Conservation (phyloP, 2,329 filamentous ascomycete genomes). For the Sporothrix variecibatus region DNA sequence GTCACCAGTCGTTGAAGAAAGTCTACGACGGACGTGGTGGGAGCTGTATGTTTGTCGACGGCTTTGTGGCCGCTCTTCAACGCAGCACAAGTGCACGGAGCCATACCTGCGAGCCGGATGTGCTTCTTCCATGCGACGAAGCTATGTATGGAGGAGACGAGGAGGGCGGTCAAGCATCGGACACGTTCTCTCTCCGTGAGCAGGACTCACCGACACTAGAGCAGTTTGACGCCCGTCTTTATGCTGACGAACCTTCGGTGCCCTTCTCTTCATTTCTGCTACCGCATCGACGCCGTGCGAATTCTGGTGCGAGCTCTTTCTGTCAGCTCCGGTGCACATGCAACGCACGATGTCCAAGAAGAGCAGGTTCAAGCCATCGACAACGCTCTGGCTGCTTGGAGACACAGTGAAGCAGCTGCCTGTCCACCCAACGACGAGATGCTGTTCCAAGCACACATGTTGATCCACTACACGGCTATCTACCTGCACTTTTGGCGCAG, state of each 20-base stretch:
- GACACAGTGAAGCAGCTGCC: background rate
- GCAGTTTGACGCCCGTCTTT: background rate
- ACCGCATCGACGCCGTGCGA: conserved; percentile 3
- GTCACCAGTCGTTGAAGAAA: background rate
- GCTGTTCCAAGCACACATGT: conserved; percentile 10
- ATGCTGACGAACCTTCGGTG: background rate
- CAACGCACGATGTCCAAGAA: conserved; percentile 7
- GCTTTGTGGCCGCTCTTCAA: background rate
- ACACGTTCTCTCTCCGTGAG: background rate
- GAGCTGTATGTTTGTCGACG: conserved; percentile 8
- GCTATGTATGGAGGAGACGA: background rate
- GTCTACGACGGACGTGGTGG: conserved; percentile 4
- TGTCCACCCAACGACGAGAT: conserved; percentile 8
- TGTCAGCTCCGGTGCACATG: background rate
- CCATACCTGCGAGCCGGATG: background rate
- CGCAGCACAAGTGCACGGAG: background rate
- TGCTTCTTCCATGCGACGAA: background rate
- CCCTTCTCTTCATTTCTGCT: background rate
- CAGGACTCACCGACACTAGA: background rate
- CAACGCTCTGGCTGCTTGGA: conserved; percentile 1
- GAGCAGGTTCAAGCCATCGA: conserved; percentile 14
- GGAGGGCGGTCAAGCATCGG: background rate
- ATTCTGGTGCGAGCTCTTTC: background rate
- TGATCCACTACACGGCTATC: conserved; percentile 3
- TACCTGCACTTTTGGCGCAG: conserved; percentile 15